phyloP scores from a whole-genome alignment of 2,329 filamentous ascomycete species.

The Camillea tinctor region DNA sequence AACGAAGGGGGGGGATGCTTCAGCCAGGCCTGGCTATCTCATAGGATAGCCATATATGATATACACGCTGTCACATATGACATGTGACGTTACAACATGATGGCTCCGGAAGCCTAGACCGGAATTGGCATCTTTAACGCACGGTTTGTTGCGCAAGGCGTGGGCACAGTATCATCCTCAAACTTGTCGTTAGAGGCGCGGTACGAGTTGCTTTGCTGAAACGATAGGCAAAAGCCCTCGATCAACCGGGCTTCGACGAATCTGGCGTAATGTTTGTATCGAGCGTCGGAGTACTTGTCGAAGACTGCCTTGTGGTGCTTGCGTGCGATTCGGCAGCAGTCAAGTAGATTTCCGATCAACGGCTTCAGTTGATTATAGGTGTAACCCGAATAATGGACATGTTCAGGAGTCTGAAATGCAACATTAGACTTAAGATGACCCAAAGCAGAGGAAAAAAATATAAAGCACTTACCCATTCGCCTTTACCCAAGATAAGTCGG shows the following conservation, averaged over 20 bases:
- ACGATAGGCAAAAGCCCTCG: conserved; percentile 55
- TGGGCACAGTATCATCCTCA: conserved; percentile 10
- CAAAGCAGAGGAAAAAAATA: not conserved
- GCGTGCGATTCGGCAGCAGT: conserved; percentile 79
- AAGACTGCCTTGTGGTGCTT: conserved; percentile 85
- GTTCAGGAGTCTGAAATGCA: conserved; percentile 65
- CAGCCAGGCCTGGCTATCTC: not conserved
- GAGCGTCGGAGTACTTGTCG: conserved; percentile 86
- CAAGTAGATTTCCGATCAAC: conserved; percentile 74
- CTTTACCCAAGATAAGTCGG: conserved; percentile 84
- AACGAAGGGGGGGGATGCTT: not conserved
- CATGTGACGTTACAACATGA: not conserved
- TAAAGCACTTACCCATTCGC: conserved; percentile 74
- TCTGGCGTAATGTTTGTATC: conserved; percentile 80
- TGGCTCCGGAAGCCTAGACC: conserved; percentile 17
- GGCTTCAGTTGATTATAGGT: conserved; percentile 80
- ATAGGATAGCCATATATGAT: not conserved
- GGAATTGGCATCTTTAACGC: conserved; percentile 29
- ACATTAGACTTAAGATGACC: conserved; percentile 35
- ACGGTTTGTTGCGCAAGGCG: conserved; percentile 9
- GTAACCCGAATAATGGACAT: conserved; percentile 93
- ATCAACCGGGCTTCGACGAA: conserved; percentile 76
- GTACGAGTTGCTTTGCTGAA: conserved; percentile 25
- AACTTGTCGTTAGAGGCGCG: conserved; percentile 10
- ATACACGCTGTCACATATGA: not conserved